Evolutionary conservation across 768 basidiomycete species (phyloP), one percentile per base, ranked within the genome.

Genomic region (Lactarius quietus): DNA sequence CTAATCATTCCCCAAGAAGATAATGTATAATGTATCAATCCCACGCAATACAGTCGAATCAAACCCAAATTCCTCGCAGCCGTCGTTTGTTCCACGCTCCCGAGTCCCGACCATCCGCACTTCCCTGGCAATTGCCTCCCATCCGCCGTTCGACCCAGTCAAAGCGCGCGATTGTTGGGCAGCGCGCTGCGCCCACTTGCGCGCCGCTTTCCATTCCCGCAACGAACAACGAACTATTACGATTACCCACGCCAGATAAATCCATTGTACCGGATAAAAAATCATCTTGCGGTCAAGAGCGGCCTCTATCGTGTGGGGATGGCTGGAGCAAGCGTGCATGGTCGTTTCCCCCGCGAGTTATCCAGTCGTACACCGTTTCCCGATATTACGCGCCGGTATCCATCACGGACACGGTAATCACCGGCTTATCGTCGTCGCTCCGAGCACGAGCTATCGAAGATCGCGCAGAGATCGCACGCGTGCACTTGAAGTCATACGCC

Each of bases 401-500:
- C 17, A 4, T 28, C 23, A 61, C 17, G n/a, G 28, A 18, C 17
- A 2, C 15, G 29, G 17, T 41, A 12, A 57, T 39, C 43, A 31
- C 20, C 7, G 39, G 26, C 26, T 70, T 68, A 8, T 64, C 53
- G 31, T 57, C 41, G 45, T 65, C 63, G 58, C 68, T 67, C 33
- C 70, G 58, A 64, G 61, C 56, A 39, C 64, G 61, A 12, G 8
- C 39, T 6, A 28, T n/a, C 26, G 61, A 63, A 20, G 71, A 61
- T 20, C 71, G 65, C 52, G 56, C 38, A 66, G n/a, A n/a, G 12
- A 73, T 65, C 12, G 33, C 4, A 64, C 79, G 79, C 26, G 69
- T 60, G 68, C 78, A 80, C n/a, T 57, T 53, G 65, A 80, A 70
- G 9, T 70, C 72, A 64, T 78, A 78, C 0, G 71, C 71, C 1